Conservation (phyloP, 768 basidiomycete species). For the Tricholoma matsutake region DNA sequence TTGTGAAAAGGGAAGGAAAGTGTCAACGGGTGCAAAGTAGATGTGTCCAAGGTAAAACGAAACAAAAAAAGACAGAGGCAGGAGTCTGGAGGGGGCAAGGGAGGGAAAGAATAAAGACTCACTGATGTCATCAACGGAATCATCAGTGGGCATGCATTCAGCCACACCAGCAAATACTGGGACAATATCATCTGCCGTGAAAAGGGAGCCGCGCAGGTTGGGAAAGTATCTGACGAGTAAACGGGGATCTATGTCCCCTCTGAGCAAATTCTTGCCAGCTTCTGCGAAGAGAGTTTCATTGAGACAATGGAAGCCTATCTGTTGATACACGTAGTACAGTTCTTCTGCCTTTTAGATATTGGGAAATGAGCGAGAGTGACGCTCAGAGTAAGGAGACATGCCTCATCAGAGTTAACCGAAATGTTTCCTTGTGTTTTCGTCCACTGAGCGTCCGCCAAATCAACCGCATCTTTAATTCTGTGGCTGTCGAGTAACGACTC, state of each 20-base stretch:
- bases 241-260: conserved; percentile 82
- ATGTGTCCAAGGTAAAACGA: conserved; percentile 8
- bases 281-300: conserved; percentile 80
- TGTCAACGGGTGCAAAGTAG: conserved; percentile 25
- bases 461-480: conserved; percentile 60
- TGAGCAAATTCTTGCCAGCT: conserved; percentile 73
- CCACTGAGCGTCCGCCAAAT: conserved; percentile 57
- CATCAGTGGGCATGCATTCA: conserved; percentile 65
- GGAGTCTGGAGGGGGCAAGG: conserved; percentile 1
- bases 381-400: conserved; percentile 18
- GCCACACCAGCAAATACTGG: conserved; percentile 76
- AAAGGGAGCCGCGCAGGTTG: conserved; percentile 65
- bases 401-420: conserved; percentile 56
- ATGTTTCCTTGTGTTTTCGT: conserved; percentile 52
- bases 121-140: conserved; percentile 82
- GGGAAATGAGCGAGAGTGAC: not conserved
- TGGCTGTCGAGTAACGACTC: conserved; percentile 66
- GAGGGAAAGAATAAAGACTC: conserved; percentile 39
- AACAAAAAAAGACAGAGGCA: conserved; percentile 18
- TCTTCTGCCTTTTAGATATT: conserved; percentile 51
- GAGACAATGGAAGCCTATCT: conserved; percentile 78
- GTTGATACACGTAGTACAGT: conserved; percentile 75
- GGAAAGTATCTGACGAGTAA: conserved; percentile 79
- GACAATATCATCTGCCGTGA: conserved; percentile 49
- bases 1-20: conserved; percentile 24